Evolutionary conservation across 202 grass and related monocot species (phyloP), one percentile per base, ranked within the genome.

Genomic region (Bolboschoenoplectus hybrid): DNA sequence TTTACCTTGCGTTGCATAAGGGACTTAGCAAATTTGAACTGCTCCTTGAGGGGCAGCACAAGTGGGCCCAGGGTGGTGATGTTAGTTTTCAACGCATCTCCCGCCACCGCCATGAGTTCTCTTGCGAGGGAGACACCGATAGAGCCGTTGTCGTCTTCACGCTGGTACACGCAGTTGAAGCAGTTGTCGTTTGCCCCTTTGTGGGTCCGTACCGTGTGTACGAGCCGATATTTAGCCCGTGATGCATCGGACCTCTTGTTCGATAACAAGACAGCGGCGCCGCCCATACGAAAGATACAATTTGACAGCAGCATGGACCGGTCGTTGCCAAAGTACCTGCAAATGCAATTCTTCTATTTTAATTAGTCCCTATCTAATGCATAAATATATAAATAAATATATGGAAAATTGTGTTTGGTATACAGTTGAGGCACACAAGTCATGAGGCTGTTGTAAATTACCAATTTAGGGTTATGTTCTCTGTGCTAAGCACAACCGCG

Each of bases 391-490:
- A 68, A 66, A 49, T 7, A 66, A 63, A 65, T 67, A 49, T 57
- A 32, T 1, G 58, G 58, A 64, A 26, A 82, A 82, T 66, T 65
- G 58, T 82, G 56, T 60, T 60, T 60, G 56, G 13, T 62, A 44
- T 65, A 4, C 17, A 82, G 12, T 43, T 65, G 56, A 61, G 43
- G 47, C 41, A 82, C 19, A 82, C 10, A 82, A 46, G 57, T 10
- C 10, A 82, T 82, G 43, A 32, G 57, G 38, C 38, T 43, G 60
- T 61, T 81, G 38, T 49, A 51, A 6, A 53, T 84, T 70, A 84
- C 89, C 97, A 96, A 89, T 99, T 94, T 43, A 99, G 89, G 0
- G 93, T 99, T 36, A 96, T 89, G 89, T 96, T 99, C 90, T 99
- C 97, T 5, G 93, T 99, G 93, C 93, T 95, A 41, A 98, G 86